A percentile compares a stretch with the other conserved stretches of the same genome.
Evolutionary conservation across 345 rosid species (phyloP).

Genomic region (Sisymbrium irio): DNA sequence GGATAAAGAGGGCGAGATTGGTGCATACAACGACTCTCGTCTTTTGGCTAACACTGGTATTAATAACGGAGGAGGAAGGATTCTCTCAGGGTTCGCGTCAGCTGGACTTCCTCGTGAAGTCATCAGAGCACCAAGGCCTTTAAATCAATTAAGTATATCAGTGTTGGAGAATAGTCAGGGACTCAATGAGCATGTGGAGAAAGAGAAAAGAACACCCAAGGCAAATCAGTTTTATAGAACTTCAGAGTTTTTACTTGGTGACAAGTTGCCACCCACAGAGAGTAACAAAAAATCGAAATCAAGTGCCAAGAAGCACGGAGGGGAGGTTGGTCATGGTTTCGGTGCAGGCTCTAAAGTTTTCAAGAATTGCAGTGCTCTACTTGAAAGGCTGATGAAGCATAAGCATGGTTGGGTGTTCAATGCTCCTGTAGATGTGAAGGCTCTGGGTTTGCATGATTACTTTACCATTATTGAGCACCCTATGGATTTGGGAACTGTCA

Average conservation of each 20-base stretch:
- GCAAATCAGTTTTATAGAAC: slow-evolving; percentile 93
- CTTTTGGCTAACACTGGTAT: slow-evolving; percentile 35
- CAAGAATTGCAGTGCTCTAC: slow-evolving; percentile 72
- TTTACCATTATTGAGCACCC: slow-evolving; percentile 75
- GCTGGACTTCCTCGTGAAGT: slow-evolving; percentile 52
- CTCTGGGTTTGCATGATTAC: slow-evolving; percentile 85
- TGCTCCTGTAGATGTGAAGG: slow-evolving; percentile 80
- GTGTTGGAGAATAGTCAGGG: slow-evolving; percentile 73
- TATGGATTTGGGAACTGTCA: slow-evolving; percentile 95
- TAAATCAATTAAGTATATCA: slow-evolving; percentile 68
- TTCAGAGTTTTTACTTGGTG: slow-evolving; percentile 96
- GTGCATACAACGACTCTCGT: slow-evolving; percentile 43
- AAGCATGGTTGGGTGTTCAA: slow-evolving; percentile 97
- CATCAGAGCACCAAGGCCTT: slow-evolving; percentile 65
- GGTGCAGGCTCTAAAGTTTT: slow-evolving; percentile 54
- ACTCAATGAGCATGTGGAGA: slow-evolving; percentile 64
- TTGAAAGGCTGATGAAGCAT: slow-evolving; percentile 92
- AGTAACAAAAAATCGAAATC: slow-evolving; percentile 87
- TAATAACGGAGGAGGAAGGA: slow-evolving; percentile 57
- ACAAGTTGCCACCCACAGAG: slow-evolving; percentile 95
- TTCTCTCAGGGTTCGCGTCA: slow-evolving; percentile 60
- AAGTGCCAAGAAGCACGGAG: slow-evolving; percentile 73
- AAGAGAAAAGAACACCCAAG: slow-evolving; percentile 96
- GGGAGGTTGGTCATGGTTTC: slow-evolving; percentile 58
- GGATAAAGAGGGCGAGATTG: slow-evolving; percentile 57